A percentile compares a stretch with the other conserved stretches of the same genome.
These are phyloP conservation scores for Inga leiocalycina DNA, from an alignment of 306 rosid genomes.

Conservation along the genomic window DNA sequence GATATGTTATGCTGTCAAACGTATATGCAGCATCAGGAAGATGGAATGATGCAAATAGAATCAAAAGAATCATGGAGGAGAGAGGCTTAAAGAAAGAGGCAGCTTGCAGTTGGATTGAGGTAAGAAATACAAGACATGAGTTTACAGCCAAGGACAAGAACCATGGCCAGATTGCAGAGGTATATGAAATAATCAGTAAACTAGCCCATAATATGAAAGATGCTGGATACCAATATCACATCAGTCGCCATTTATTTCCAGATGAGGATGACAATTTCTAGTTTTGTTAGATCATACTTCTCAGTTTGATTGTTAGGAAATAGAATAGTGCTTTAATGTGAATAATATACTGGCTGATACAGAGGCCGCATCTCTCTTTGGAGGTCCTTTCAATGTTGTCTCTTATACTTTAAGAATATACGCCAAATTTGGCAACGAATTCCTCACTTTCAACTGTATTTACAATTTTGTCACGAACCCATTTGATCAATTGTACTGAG, in stretches of 20 bases:
- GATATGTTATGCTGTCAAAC: slow-evolving; percentile 68
- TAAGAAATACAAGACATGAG: slow-evolving; percentile 50
- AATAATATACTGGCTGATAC: slow-evolving; percentile 4
- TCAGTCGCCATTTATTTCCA: slow-evolving; percentile 34
- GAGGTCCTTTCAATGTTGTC: not conserved
- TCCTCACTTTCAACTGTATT: not conserved
- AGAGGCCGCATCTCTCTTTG: not conserved
- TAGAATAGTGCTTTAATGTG: not conserved
- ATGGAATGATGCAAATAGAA: slow-evolving; percentile 53
- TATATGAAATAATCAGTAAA: slow-evolving; percentile 44
- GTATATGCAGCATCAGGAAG: slow-evolving; percentile 62
- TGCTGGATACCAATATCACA: slow-evolving; percentile 50
- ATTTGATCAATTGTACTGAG: slow-evolving; percentile 10
- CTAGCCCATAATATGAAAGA: slow-evolving; percentile 52
- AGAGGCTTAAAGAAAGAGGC: slow-evolving; percentile 55
- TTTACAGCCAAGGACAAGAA: slow-evolving; percentile 58
- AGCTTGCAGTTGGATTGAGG: slow-evolving; percentile 66
- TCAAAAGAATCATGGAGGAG: slow-evolving; percentile 54
- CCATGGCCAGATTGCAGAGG: slow-evolving; percentile 51
- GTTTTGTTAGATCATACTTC: slow-evolving; percentile 17
- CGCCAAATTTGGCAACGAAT: slow-evolving; percentile 3
- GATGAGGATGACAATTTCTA: slow-evolving; percentile 41
- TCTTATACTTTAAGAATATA: not conserved
- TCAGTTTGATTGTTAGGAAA: not conserved
- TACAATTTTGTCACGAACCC: not conserved